Conservation (phyloP, 2,329 filamentous ascomycete genomes). For the Aspergillus sojae region DNA sequence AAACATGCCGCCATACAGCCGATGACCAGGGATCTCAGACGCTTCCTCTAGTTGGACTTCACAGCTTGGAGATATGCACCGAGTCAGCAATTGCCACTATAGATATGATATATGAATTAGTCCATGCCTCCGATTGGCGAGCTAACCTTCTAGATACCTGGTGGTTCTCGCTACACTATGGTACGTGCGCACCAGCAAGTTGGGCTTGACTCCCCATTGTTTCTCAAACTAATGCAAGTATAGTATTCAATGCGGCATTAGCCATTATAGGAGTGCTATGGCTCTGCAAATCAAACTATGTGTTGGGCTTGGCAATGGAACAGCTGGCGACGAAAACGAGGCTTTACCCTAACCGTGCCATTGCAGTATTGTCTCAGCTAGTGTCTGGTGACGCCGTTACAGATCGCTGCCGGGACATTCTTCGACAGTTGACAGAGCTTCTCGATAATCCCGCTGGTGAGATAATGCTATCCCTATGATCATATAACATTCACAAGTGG, state of each 20-base stretch:
- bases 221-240: not conserved
- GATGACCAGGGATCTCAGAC: constrained; percentile 24
- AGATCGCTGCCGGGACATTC: not conserved
- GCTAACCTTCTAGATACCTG: constrained; percentile 32
- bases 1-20: constrained; percentile 15
- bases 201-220: not conserved
- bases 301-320: not conserved
- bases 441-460: not conserved
- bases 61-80: constrained; percentile 36
- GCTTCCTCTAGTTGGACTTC: constrained; percentile 35
- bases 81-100: constrained; percentile 36
- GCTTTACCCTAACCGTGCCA: not conserved
- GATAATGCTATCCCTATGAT: not conserved
- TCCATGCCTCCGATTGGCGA: constrained; percentile 21
- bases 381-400: not conserved
- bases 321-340: not conserved
- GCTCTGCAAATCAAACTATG: not conserved
- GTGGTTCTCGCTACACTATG: constrained; percentile 39
- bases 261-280: constrained; percentile 30
- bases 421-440: not conserved
- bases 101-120: constrained; percentile 25
- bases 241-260: constrained; percentile 39
- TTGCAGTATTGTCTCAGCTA: not conserved
- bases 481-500: not conserved
- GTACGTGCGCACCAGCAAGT: constrained; percentile 22